Evolutionary conservation across 805 yeast genomes (phyloP).

Genomic region (Teunomyces barrocoloradensis): DNA sequence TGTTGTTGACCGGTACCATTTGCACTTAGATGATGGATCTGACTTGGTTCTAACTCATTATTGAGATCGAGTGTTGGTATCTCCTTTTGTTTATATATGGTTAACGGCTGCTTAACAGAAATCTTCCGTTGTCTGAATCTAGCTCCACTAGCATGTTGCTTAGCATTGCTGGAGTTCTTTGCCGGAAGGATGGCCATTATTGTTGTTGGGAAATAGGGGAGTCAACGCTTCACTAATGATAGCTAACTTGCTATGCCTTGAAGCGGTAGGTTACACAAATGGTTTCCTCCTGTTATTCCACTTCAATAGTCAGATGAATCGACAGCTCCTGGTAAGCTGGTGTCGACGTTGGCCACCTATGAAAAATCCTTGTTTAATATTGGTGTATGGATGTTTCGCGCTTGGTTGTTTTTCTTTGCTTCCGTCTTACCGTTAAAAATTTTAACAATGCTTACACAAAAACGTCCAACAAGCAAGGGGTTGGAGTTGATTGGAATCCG

Average conservation of each 20-base stretch:
- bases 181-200: slow-evolving; percentile 43
- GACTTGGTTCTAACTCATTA: slow-evolving; percentile 42
- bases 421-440: background rate
- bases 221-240: background rate
- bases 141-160: slow-evolving; percentile 45
- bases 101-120: slow-evolving; percentile 83
- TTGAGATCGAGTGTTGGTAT: slow-evolving; percentile 67
- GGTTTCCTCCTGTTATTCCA: background rate
- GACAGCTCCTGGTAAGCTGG: background rate
- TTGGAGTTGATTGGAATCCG: background rate
- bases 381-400: slow-evolving; percentile 26
- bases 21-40: slow-evolving; percentile 37
- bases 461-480: slow-evolving; percentile 1
- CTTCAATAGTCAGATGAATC: background rate
- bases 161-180: slow-evolving; percentile 29
- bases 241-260: background rate
- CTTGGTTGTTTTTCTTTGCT: background rate
- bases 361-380: slow-evolving; percentile 11
- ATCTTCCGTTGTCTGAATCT: slow-evolving; percentile 94
- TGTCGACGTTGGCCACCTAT: background rate
- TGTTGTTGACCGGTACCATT: slow-evolving; percentile 62
- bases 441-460: slow-evolving; percentile 1
- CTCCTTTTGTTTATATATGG: slow-evolving; percentile 73
- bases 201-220: background rate
- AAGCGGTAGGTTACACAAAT: background rate